Base-by-base conservation (phyloP, 495 filamentous ascomycete genomes). In the Xylaria cubensis region DNA sequence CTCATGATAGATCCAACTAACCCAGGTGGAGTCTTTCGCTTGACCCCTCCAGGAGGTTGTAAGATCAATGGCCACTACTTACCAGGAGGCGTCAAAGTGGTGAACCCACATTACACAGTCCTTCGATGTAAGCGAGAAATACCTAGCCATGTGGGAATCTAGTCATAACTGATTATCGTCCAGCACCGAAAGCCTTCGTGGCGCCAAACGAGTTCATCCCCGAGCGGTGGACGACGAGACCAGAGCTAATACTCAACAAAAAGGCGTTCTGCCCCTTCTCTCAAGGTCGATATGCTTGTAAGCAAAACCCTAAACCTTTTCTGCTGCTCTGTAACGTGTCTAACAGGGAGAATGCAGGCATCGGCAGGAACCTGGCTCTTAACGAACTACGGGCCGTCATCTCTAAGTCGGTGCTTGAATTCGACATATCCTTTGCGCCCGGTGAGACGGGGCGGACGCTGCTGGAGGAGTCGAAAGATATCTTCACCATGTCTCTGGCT, bases 1-100 rank as follows among this genome's bases (percentile, higher is more conserved):
- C 80, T 88, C 12, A 74, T 90, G 9, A 85, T 80, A 70, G 87
- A 87, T 34, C 84, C 89, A 0, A 81, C 81, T 2, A 82, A 88
- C 1, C 75, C 82, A 3, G 84, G 85, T 8, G 4, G 84, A 82
- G 4, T 70, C 12, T 70, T 70, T 46, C 79, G 90, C 3, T 34
- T 74, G n/a, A 78, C 78, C 6, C 79, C 79, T 26, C 65, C 72
- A 1, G 74, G 73, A 51, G 79, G 79, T 13, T 32, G 68, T 13
- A 36, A 53, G 17, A 75, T 81, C 41, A 51, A 73, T 12, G 68
- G 68, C 56, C 58, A 64, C 19, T 70, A 53, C 68, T 21, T 63
- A 29, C 68, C 68, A 5, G 68, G 46, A 53, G 68, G 58, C 19
- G 68, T 64, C 34, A 76, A 78, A 7, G 67, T 68, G 4, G 77